These are phyloP conservation scores for Powellomyces hirtus DNA, from an alignment of 192 early-diverging fungal species.

Conservation along the genomic window DNA sequence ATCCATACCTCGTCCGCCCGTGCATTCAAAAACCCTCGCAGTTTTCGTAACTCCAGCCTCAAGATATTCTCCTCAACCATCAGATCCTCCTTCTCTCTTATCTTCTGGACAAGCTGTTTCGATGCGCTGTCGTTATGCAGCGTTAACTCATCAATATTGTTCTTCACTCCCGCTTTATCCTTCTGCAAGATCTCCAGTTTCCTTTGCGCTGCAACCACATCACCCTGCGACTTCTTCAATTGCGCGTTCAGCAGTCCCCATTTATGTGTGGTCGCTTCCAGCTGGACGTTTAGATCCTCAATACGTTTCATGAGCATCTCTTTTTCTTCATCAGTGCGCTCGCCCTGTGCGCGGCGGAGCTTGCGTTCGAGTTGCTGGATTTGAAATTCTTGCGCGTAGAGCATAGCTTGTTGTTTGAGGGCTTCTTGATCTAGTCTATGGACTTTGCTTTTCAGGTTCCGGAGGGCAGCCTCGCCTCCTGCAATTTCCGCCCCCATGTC, in stretches of 20 bases:
- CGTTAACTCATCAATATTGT: conserved; percentile 56
- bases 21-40: conserved; percentile 51
- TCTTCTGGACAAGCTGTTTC: conserved; percentile 48
- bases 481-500: conserved; percentile 50
- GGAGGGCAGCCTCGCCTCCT: conserved; percentile 50
- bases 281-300: conserved; percentile 40
- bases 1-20: conserved; percentile 51
- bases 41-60: conserved; percentile 54
- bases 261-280: conserved; percentile 44
- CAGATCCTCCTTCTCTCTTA: conserved; percentile 57
- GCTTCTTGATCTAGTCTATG: conserved; percentile 60
- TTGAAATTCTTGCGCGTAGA: conserved; percentile 60
- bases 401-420: conserved; percentile 53
- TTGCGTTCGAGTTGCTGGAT: conserved; percentile 65
- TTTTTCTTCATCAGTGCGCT: conserved; percentile 64
- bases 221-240: conserved; percentile 59
- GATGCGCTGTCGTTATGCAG: conserved; percentile 57
- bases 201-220: conserved; percentile 42
- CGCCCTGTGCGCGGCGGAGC: conserved; percentile 55
- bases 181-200: conserved; percentile 48
- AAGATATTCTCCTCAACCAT: conserved; percentile 64
- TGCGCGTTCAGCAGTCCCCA: conserved; percentile 50
- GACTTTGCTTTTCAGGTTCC: conserved; percentile 50
- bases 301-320: conserved; percentile 48
- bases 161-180: conserved; percentile 38